Percentiles rank a stretch among this genome's conserved stretches.
Evolutionary conservation across 1,139 yeast genomes (phyloP).

Genomic region (Debaryomyces sp.): DNA sequence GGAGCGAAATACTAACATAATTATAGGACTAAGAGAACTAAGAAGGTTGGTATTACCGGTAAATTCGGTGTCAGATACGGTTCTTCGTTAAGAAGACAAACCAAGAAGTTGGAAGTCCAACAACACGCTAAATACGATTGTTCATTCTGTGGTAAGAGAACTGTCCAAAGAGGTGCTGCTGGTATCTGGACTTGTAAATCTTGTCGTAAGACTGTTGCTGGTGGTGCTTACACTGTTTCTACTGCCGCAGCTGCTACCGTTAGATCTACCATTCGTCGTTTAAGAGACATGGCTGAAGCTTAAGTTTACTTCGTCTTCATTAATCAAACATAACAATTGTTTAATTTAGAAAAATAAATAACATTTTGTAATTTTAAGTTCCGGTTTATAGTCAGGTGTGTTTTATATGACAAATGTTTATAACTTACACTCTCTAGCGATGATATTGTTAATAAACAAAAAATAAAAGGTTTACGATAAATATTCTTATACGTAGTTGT

Average conservation of each 20-base stretch:
- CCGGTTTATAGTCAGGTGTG: slow-evolving; percentile 9
- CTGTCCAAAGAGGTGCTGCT: slow-evolving; percentile 96
- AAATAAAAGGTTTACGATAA: slow-evolving; percentile 7
- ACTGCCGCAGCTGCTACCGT: slow-evolving; percentile 99
- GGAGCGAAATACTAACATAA: slow-evolving; percentile 39
- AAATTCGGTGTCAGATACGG: slow-evolving; percentile 99
- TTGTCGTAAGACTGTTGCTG: slow-evolving; percentile 97
- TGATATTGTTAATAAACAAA: slow-evolving; percentile 11
- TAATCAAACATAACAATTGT: background rate
- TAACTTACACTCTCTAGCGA: slow-evolving; percentile 8
- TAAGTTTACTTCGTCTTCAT: slow-evolving; percentile 39
- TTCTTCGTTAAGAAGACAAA: slow-evolving; percentile 99
- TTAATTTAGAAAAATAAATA: slow-evolving; percentile 6
- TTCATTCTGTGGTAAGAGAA: slow-evolving; percentile 99
- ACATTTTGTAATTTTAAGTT: slow-evolving; percentile 9
- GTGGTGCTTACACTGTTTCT: slow-evolving; percentile 99
- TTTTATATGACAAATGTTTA: slow-evolving; percentile 7
- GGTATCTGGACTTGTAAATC: slow-evolving; percentile 99
- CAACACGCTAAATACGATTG: slow-evolving; percentile 99
- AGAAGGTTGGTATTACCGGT: slow-evolving; percentile 99
- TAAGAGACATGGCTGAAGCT: slow-evolving; percentile 99
- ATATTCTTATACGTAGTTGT: background rate
- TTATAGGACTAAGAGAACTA: slow-evolving; percentile 96
- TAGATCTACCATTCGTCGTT: slow-evolving; percentile 99
- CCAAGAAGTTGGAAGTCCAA: slow-evolving; percentile 98